Evolutionary conservation across 345 rosid species (phyloP).

Genomic region (Citrus maxima): DNA sequence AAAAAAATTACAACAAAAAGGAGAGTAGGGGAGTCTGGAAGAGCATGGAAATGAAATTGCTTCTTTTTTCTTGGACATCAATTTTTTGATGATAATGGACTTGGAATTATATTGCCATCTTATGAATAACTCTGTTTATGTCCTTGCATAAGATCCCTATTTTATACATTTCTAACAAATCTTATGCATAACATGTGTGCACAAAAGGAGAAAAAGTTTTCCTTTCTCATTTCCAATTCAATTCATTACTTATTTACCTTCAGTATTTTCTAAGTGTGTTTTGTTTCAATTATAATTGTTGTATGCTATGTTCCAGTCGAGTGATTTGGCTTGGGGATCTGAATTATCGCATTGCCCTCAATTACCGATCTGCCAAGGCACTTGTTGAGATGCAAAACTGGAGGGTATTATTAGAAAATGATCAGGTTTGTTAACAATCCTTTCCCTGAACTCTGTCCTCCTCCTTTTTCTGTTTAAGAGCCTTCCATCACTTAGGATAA

Average conservation of each 20-base stretch:
- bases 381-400: constrained; percentile 98
- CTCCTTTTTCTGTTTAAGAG: background rate
- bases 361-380: constrained; percentile 96
- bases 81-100: background rate
- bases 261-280: background rate
- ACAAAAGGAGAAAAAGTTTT: background rate
- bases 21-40: background rate
- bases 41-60: background rate
- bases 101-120: background rate
- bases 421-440: constrained; percentile 59
- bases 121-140: background rate
- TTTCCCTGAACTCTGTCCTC: background rate
- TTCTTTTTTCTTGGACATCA: background rate
- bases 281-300: constrained; percentile 1
- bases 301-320: constrained; percentile 50
- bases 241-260: background rate
- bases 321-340: constrained; percentile 97
- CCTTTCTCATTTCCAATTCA: background rate
- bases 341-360: constrained; percentile 93
- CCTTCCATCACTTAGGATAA: background rate
- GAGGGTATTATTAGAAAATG: constrained; percentile 93
- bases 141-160: background rate
- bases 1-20: background rate
- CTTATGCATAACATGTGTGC: background rate
- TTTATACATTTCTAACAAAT: background rate